Evolutionary conservation across 805 yeast species (phyloP), one percentile per base, ranked within the genome.

Genomic region (Wickerhamomyces chaumierensis): DNA sequence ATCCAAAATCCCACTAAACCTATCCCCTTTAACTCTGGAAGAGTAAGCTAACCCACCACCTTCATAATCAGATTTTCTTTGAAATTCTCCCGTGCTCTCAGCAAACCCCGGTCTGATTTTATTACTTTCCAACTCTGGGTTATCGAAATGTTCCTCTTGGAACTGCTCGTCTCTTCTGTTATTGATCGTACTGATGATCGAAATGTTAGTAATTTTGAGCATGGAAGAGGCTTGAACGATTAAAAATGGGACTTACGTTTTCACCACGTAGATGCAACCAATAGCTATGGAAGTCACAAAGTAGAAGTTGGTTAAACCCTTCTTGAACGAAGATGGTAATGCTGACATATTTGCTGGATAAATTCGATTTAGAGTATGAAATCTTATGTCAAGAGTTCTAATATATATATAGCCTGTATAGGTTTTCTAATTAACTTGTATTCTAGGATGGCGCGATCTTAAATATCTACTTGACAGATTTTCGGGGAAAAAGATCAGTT

Each of bases 21-120:
- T 58, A 49, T 78, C 87, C 43, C 83, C 84, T 14, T 68, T 59
- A 40, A 62, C 70, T 49, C 83, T 65, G n/a, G 75, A 62, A 31
- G 61, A 55, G 40, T 77, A 78, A 36, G 83, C 71, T 39, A 62
- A 62, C 1, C 85, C 84, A 1, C 80, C 66, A 5, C 87, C 90
- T 47, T 78, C 83, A 51, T 69, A 82, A 48, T 71, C 75, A 38
- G 80, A 73, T 44, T 75, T 75, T 43, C 87, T 61, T 34, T 58
- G 49, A 18, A 58, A 61, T 18, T 49, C 51, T 5, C 56, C 53
- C 2, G 60, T 62, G 14, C 60, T 54, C 34, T 55, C 59, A 11
- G 80, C 80, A 38, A 74, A 68, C 1, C 83, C 83, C 1, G 81
- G 82, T 45, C 68, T 67, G 12, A 62, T 56, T 35, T 56, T 57